Evolutionary conservation across 1,284 basidiomycete species (phyloP).

Genomic region (Vanrija humicola): DNA sequence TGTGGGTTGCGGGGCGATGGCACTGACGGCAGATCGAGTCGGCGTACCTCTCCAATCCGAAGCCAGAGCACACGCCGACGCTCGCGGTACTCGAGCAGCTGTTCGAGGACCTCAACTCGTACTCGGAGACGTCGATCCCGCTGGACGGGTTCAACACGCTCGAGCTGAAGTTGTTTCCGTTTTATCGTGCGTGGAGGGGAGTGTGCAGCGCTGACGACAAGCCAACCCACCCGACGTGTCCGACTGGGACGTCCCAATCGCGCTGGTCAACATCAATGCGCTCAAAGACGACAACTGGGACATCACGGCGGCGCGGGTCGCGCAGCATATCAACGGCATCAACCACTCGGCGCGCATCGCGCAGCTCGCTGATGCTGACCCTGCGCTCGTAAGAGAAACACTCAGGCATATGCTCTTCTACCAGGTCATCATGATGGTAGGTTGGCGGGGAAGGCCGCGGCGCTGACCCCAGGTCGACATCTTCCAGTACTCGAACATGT

Average conservation of each 20-base stretch:
- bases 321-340: constrained; percentile 32
- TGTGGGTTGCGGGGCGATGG: neutral
- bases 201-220: constrained; percentile 7
- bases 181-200: constrained; percentile 58
- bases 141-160: constrained; percentile 87
- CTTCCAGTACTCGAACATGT: constrained; percentile 98
- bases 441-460: constrained; percentile 7
- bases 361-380: constrained; percentile 83
- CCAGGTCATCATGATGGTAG: constrained; percentile 80
- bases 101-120: constrained; percentile 95
- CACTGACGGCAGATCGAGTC: constrained; percentile 68
- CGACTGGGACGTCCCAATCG: constrained; percentile 94
- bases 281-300: constrained; percentile 92
- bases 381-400: constrained; percentile 76
- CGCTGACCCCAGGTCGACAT: constrained; percentile 64
- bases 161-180: constrained; percentile 92
- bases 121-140: constrained; percentile 86
- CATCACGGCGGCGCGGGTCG: constrained; percentile 80
- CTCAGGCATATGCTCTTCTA: constrained; percentile 95
- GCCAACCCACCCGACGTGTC: constrained; percentile 81
- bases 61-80: constrained; percentile 63
- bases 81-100: constrained; percentile 90
- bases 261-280: constrained; percentile 76
- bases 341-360: constrained; percentile 71
- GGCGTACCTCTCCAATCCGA: constrained; percentile 72